Conservation (phyloP, 129 eudicot species). For the Centella asiatica region DNA sequence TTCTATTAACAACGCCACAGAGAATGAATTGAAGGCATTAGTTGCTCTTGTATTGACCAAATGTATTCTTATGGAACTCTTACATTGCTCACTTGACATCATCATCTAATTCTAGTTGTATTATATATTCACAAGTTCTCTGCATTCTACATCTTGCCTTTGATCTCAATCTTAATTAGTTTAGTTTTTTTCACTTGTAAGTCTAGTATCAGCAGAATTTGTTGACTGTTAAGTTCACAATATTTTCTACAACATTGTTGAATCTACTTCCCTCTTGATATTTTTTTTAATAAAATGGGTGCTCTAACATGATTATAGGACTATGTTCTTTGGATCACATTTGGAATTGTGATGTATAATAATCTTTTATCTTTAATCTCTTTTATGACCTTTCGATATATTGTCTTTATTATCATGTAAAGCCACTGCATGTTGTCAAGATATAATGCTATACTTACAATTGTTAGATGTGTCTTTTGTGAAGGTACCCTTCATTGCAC, state of each 20-base stretch:
- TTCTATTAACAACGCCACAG: too few species aligned
- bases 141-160: not conserved
- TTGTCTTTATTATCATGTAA: too few species aligned
- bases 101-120: not conserved
- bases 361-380: not conserved
- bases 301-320: too few species aligned
- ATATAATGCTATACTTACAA: not conserved
- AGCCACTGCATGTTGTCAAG: not conserved
- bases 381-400: not conserved
- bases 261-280: too few species aligned
- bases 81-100: not conserved
- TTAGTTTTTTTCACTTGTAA: too few species aligned
- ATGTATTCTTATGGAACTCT: not conserved
- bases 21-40: too few species aligned
- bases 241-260: not conserved
- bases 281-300: too few species aligned
- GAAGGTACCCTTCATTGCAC: conserved; percentile 86
- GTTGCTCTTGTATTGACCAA: too few species aligned
- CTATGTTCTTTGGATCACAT: too few species aligned
- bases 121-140: not conserved
- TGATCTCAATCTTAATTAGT: not conserved
- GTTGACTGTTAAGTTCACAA: not conserved
- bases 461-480: conserved; percentile 12
- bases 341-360: not conserved
- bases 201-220: too few species aligned